These are phyloP conservation scores for Orbilia quercus DNA, from an alignment of 2,329 filamentous ascomycete species.

Conservation along the genomic window DNA sequence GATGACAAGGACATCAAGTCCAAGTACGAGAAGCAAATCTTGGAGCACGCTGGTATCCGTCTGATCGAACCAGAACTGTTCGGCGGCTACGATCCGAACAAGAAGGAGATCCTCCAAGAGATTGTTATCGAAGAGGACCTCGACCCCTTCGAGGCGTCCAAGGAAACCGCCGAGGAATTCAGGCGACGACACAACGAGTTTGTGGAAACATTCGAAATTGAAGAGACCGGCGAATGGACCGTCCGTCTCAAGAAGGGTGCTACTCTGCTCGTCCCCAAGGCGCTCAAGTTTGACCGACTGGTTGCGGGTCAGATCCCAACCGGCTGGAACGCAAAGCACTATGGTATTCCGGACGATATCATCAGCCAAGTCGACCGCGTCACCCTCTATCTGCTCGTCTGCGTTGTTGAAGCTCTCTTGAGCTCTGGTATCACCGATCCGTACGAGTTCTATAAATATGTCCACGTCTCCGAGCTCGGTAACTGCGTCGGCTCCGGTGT, in stretches of 20 bases:
- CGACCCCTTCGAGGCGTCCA: conserved; percentile 95
- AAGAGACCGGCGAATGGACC: conserved; percentile 91
- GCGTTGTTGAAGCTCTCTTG: conserved; percentile 88
- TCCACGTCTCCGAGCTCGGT: conserved; percentile 95
- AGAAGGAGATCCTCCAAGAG: conserved; percentile 98
- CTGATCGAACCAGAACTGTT: conserved; percentile 98
- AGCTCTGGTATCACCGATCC: conserved; percentile 96
- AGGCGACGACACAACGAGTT: conserved; percentile 96
- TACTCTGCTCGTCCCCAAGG: conserved; percentile 94
- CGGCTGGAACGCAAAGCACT: conserved; percentile 95
- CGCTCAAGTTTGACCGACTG: conserved; percentile 93
- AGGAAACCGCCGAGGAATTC: conserved; percentile 97
- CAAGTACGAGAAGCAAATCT: conserved; percentile 96
- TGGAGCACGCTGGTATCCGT: conserved; percentile 96
- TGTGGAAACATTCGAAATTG: conserved; percentile 95
- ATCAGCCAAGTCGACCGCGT: conserved; percentile 97
- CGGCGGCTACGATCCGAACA: conserved; percentile 94
- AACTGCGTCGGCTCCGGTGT: conserved; percentile 99
- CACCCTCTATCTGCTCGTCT: conserved; percentile 93
- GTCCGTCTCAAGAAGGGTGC: conserved; percentile 96
- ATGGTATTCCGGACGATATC: conserved; percentile 97
- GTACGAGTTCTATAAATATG: conserved; percentile 99
- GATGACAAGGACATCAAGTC: conserved; percentile 97
- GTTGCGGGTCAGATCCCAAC: conserved; percentile 97
- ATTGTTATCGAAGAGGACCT: conserved; percentile 97